Base-by-base conservation (phyloP, 73 alveolate genomes). In the Halteria grandinella region DNA sequence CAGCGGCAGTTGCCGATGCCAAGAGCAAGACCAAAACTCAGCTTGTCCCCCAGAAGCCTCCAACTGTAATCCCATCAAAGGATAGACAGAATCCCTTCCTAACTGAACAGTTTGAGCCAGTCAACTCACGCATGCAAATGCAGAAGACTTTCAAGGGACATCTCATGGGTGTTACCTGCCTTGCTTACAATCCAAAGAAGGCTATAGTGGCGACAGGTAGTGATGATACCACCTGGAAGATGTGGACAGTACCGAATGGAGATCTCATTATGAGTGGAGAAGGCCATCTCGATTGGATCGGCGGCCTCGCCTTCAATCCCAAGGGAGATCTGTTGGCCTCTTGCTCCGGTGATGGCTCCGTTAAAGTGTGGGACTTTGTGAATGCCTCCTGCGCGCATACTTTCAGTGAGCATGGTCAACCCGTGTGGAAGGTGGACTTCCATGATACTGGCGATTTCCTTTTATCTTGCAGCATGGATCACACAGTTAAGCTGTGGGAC, bases 231-330 rank as follows among this genome's bases (percentile, higher is more conserved):
- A 97, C 99, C 34, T 98, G 99, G 99, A 97, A 97, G 88, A 88
- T 95, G 74, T 95, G 98, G 98, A 83, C 95, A 37, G 88, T 96
- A 51, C 98, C 99, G 6, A 93, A 93, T 33, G 99, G 99, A 32
- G 99, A 98, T 79, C 75, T 98, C 54, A 95, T 98, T 36, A 95
- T 98, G 98, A 95, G 98, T 47, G 99, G 99, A 33, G 99, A 98
- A 82, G 99, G 99, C 0, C 99, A 98, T 87, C 90, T 94, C 86
- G 99, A 98, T 88, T 98, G 99, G 99, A 97, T 98, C 27, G 91
- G 99, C 28, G 98, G 99, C 43, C 84, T 97, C 47, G 78, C 94
- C 54, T 98, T 98, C 75, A 99, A 95, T 75, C 99, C 99, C 12
- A 95, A 93, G 66, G 99, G 99, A 32, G 87, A 96, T 28, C 88